Evolutionary conservation across 202 grass and related monocot species (phyloP).

Genomic region (Panicum hallii): DNA sequence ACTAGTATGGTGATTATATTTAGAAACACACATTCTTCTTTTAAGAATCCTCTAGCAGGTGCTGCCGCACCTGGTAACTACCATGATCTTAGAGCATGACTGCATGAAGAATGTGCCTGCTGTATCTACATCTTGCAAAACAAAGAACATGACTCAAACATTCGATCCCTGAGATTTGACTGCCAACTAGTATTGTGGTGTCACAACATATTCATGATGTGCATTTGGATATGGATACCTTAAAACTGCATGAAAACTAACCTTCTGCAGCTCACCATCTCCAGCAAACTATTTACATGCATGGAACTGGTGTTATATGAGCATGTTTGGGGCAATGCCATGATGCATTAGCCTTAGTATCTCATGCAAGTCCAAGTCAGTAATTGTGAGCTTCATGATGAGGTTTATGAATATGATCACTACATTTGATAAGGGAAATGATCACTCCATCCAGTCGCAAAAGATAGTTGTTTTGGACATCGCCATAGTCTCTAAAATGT

Average conservation of each 20-base stretch:
- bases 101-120: neutral
- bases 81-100: neutral
- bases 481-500: neutral
- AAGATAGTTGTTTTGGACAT: neutral
- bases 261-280: neutral
- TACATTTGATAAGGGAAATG: constrained; percentile 12
- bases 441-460: neutral
- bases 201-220: constrained; percentile 20
- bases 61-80: neutral
- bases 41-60: neutral
- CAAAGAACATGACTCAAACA: constrained; percentile 1
- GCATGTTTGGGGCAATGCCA: neutral
- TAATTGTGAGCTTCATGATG: constrained; percentile 25
- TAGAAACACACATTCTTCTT: constrained; percentile 21
- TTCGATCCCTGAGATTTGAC: constrained; percentile 18
- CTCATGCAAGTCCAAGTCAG: constrained; percentile 9
- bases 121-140: neutral
- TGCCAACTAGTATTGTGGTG: constrained; percentile 9
- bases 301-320: constrained; percentile 14
- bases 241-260: neutral
- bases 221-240: neutral
- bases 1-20: neutral
- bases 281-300: neutral
- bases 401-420: neutral
- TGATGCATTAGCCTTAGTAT: constrained; percentile 9